Base-by-base conservation (phyloP, 2,329 filamentous ascomycete genomes). In the Ophiocordyceps camponoti-rufipedis region DNA sequence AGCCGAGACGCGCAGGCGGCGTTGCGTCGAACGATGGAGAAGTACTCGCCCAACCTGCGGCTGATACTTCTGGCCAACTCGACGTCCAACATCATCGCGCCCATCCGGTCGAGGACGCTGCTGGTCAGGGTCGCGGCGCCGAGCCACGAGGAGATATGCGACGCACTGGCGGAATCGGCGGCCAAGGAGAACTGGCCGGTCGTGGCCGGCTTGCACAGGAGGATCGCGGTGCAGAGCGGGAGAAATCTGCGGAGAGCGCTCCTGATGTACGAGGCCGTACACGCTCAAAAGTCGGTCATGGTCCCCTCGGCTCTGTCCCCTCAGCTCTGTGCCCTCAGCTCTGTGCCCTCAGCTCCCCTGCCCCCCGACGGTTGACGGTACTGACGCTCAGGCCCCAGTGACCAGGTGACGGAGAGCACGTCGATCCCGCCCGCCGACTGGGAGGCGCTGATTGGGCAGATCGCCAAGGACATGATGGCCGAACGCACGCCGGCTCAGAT, bases 11-110 rank as follows among this genome's bases (percentile, higher is more conserved):
- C 91, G 4, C 91, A 98, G 65, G 91, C 93, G 0, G 93, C 93
- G 31, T 68, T 98, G 57, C 78, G 91, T 61, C 73, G 91, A 50
- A 98, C 91, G 0, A 98, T 98, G 91, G 91, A 98, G 67, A 98
- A 98, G 64, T 98, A 98, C 70, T 93, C 85, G 56, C 88, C 89
- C 13, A 98, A 98, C 61, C 58, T 98, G 58, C 75, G 91, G 19
- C 65, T 98, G 54, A 96, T 98, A 43, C 68, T 98, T 48, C 68
- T 98, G 48, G 91, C 91, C 43, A 96, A 96, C 61, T 94, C 85
- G 53, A 98, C 91, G 19, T 88, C 88, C 51, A 96, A 96, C 58
- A 98, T 98, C 55, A 98, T 98, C 62, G 89, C 91, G n/a, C 91
- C 91, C 1, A 98, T 98, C 59, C 77, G 89, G 52, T 93, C 85